A percentile compares a stretch with the other conserved stretches of the same genome.
Evolutionary conservation across 1,284 basidiomycete species (phyloP).

Genomic region (Ustilago shanxiensis): DNA sequence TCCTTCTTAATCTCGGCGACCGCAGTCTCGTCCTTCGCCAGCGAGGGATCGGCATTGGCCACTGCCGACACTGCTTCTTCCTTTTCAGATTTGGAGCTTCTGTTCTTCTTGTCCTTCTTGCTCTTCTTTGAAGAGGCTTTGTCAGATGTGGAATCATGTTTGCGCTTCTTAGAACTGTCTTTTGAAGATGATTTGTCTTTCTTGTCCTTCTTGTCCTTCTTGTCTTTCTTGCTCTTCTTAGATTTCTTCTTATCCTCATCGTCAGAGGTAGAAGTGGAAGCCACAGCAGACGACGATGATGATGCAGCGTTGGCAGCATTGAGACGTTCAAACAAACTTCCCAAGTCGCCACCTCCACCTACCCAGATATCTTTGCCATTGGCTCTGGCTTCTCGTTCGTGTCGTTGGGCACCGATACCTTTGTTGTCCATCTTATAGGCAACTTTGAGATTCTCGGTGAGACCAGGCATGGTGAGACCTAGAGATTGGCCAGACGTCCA

Average conservation of each 20-base stretch:
- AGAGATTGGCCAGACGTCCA: constrained; percentile 66
- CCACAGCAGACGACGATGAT: constrained; percentile 27
- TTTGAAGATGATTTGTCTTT: constrained; percentile 16
- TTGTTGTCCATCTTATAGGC: constrained; percentile 69
- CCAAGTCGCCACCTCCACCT: constrained; percentile 66
- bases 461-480: constrained; percentile 57
- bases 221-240: constrained; percentile 36
- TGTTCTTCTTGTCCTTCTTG: constrained; percentile 42
- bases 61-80: constrained; percentile 28
- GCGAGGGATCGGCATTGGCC: constrained; percentile 18
- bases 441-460: constrained; percentile 62
- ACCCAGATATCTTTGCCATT: constrained; percentile 64
- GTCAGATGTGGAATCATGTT: constrained; percentile 28
- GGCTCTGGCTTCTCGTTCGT: constrained; percentile 64
- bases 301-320: constrained; percentile 60
- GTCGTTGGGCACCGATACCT: constrained; percentile 66
- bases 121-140: constrained; percentile 21
- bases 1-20: constrained; percentile 47
- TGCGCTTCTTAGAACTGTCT: constrained; percentile 40
- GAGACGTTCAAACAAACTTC: constrained; percentile 66
- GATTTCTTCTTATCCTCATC: constrained; percentile 22
- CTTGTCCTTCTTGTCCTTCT: constrained; percentile 39
- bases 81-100: constrained; percentile 24
- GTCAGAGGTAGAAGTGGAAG: constrained; percentile 18
- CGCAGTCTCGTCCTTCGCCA: constrained; percentile 29